Conservation (phyloP, 1,284 basidiomycete species). For the Papiliotrema nemorosa region DNA sequence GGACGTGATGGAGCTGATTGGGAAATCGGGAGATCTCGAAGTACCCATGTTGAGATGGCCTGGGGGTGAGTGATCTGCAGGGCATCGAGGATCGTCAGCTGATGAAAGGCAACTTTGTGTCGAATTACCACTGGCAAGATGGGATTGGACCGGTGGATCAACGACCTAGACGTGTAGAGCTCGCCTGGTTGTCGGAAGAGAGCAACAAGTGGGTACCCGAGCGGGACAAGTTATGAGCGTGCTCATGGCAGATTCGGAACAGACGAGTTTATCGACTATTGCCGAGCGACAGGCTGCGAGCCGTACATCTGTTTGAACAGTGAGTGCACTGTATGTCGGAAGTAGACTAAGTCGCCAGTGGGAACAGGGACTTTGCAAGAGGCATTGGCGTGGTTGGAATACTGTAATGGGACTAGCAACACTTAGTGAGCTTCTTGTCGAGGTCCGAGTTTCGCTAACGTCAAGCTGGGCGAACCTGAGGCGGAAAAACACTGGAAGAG, state of each 20-base stretch:
- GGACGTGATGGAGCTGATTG: constrained; percentile 57
- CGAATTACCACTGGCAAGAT: constrained; percentile 66
- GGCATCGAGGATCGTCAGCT: neutral
- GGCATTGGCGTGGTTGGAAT: constrained; percentile 63
- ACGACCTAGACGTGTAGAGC: constrained; percentile 57
- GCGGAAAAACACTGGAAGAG: constrained; percentile 58
- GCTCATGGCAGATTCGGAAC: constrained; percentile 54
- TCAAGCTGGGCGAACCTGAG: constrained; percentile 60
- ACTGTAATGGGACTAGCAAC: constrained; percentile 57
- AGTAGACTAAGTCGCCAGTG: constrained; percentile 40
- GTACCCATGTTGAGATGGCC: constrained; percentile 63
- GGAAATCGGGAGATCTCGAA: constrained; percentile 53
- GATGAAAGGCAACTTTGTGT: constrained; percentile 47
- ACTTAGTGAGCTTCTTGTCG: constrained; percentile 23
- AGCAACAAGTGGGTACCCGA: constrained; percentile 52
- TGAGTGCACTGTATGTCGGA: constrained; percentile 7
- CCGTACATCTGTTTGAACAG: constrained; percentile 63
- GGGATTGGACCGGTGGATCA: constrained; percentile 58
- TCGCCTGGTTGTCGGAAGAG: constrained; percentile 63
- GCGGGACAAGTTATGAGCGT: too few species aligned
- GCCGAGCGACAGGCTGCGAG: constrained; percentile 47
- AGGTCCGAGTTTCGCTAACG: too few species aligned
- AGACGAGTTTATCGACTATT: constrained; percentile 52
- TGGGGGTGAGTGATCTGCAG: constrained; percentile 32
- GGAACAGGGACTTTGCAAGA: constrained; percentile 63